Base-by-base conservation (phyloP, 495 filamentous ascomycete genomes). In the Aspergillus asperescens region DNA sequence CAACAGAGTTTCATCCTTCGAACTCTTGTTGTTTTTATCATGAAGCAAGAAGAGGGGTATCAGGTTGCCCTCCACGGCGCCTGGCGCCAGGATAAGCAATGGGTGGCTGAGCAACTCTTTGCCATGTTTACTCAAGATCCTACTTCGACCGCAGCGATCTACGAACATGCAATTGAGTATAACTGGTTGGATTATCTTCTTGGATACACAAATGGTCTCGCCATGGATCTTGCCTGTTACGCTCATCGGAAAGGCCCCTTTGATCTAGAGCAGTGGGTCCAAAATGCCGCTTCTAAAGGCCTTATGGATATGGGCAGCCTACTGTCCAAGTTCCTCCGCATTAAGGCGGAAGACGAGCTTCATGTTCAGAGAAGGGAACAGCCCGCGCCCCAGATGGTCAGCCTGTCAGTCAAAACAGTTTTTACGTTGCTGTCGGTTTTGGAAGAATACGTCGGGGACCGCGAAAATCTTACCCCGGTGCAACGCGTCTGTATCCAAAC, bases 401-500 rank as follows among this genome's bases (percentile, higher is more conserved):
- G 83, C 44, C 77, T 96, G 47, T 77, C 85, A 22, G 82, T 95
- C 56, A 89, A 86, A 58, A 95, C 94, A 0, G 90, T 97, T 22
- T 83, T 86, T 37, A 81, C 81, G 0, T 74, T 98, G 56, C 78
- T 96, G 7, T 81, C 87, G 45, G 83, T 92, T 32, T 65, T 96
- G 48, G 84, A 88, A 58, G 84, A 88, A 58, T 77, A 77, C 50
- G 69, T 78, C 12, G 76, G 78, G 13, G 75, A 78, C 47, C 70
- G 72, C 31, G 76, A 82, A 50, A 79, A 83, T 20, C 72, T 81
- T 15, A 77, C 80, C 6, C 72, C 71, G 8, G 78, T 95, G 41
- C 89, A 96, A 67, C 82, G 94, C 31, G 77, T 81, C 31, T 96
- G 90, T 65, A 88, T 99, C 48, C 89, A 90, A 34, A 86, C 86